phyloP scores from a whole-genome alignment of 1,139 yeast species.

The Scheffersomyces titani region DNA sequence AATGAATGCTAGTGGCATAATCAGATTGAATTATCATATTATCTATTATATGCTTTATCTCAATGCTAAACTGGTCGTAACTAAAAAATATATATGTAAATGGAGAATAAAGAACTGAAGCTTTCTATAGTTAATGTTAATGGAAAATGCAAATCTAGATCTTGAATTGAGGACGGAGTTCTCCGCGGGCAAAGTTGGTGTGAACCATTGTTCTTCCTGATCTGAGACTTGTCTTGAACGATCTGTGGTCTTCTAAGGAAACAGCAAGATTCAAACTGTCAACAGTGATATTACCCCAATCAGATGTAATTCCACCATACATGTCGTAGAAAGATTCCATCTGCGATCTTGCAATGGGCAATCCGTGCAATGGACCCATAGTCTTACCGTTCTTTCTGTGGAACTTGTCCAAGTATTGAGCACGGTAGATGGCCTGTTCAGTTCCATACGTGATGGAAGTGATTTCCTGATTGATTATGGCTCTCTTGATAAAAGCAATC shows the following conservation, averaged over 20 bases:
- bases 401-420: conserved; percentile 31
- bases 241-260: not conserved
- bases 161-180: not conserved
- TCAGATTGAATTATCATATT: not conserved
- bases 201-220: not conserved
- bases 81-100: not conserved
- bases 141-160: not conserved
- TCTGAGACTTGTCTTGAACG: not conserved
- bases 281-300: not conserved
- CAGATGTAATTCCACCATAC: not conserved
- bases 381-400: conserved; percentile 11
- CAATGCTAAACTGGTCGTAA: not conserved
- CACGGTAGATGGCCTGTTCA: conserved; percentile 37
- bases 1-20: no score
- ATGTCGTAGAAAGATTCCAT: not conserved
- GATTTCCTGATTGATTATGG: conserved; percentile 37
- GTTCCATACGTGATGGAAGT: conserved; percentile 36
- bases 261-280: not conserved
- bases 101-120: not conserved
- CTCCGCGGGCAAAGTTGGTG: not conserved
- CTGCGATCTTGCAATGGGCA: conserved; percentile 11
- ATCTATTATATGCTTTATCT: not conserved
- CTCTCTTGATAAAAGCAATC: conserved; percentile 54
- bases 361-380: conserved; percentile 18
- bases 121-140: not conserved